phyloP scores from a whole-genome alignment of 148 eudicot genomes.

The Rhododendron griersonianum region DNA sequence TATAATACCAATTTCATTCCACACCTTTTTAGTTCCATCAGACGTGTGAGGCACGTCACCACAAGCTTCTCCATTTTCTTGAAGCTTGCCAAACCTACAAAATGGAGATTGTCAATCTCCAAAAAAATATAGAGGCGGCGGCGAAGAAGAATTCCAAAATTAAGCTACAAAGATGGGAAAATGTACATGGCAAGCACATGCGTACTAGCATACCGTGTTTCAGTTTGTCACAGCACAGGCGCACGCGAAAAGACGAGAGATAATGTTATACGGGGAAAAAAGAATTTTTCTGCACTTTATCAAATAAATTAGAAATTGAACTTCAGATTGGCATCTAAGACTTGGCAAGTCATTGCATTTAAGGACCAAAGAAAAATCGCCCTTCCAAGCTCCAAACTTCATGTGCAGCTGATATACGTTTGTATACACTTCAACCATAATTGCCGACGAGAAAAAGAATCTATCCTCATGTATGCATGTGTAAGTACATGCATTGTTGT shows the following conservation, averaged over 20 bases:
- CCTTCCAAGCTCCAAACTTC: not conserved
- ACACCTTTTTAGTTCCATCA: slow-evolving; percentile 46
- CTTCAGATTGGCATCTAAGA: not conserved
- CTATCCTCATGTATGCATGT: not conserved
- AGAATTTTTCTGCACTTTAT: not conserved
- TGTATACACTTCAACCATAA: not conserved
- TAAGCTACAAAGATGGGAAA: not conserved
- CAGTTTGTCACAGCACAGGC: not conserved
- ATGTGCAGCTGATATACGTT: not conserved
- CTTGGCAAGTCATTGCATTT: not conserved
- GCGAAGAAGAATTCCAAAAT: not conserved
- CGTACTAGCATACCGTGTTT: not conserved
- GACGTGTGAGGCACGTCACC: slow-evolving; percentile 22
- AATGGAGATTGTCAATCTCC: not conserved
- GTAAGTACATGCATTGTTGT: not conserved
- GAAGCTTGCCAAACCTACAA: slow-evolving; percentile 28
- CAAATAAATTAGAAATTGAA: not conserved
- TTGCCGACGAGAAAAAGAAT: not conserved
- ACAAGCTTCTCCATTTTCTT: slow-evolving; percentile 31
- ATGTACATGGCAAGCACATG: not conserved
- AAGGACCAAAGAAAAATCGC: not conserved
- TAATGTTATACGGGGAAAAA: not conserved
- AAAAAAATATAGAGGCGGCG: not conserved
- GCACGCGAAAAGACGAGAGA: not conserved
- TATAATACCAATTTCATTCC: not conserved